Evolutionary conservation across 2,329 filamentous ascomycete genomes (phyloP).

Genomic region (Aspergillus versicolor): DNA sequence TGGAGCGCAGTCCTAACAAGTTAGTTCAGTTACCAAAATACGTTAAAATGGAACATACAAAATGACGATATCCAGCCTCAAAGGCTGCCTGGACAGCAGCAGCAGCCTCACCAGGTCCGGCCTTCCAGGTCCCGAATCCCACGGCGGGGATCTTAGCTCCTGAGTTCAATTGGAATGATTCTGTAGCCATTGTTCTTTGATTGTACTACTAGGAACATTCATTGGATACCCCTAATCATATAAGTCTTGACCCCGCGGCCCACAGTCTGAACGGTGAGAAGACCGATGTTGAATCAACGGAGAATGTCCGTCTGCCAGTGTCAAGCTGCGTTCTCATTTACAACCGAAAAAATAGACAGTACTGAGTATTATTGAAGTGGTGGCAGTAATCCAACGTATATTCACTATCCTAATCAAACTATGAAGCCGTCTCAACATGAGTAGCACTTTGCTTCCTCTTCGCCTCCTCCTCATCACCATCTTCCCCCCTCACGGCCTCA

Average conservation of each 20-base stretch:
- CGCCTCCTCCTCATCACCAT: neutral
- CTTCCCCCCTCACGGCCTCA: neutral
- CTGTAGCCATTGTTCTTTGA: neutral
- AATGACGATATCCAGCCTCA: slow-evolving; percentile 5
- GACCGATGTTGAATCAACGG: neutral
- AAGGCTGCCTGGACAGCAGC: slow-evolving; percentile 4
- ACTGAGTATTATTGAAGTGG: neutral
- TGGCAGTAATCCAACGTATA: too few relatives aligned
- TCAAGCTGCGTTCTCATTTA: too few relatives aligned
- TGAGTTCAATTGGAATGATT: slow-evolving; percentile 25
- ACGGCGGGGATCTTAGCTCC: slow-evolving; percentile 32
- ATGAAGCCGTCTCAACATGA: neutral
- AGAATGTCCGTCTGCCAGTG: neutral
- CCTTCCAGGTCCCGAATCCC: slow-evolving; percentile 31
- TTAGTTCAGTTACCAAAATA: neutral
- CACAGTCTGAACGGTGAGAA: neutral
- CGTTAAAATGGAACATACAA: neutral
- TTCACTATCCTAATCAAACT: too few relatives aligned
- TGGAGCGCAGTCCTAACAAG: slow-evolving; percentile 1
- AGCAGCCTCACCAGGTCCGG: neutral
- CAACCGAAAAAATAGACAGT: too few relatives aligned
- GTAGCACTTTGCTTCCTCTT: neutral
- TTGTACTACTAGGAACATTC: too few relatives aligned
- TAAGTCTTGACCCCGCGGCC: neutral
- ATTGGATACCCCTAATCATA: too few relatives aligned